A percentile compares a stretch with the other conserved stretches of the same genome.
These are phyloP conservation scores for Sugiyamaella sp. DNA, from an alignment of 1,139 yeast species.

Conservation along the genomic window DNA sequence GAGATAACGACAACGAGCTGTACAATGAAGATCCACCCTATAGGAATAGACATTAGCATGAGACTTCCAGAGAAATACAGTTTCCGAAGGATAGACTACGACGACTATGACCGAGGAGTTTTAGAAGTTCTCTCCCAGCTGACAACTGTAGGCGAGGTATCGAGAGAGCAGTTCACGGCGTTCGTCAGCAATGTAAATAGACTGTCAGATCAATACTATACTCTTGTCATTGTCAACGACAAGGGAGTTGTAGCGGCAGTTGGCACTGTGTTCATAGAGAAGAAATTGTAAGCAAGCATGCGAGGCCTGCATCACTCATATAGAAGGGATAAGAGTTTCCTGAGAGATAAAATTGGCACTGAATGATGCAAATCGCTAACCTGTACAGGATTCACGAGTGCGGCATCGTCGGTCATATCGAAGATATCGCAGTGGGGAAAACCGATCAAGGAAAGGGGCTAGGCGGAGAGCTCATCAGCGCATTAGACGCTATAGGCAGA, in stretches of 20 bases:
- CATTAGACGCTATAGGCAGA: slow-evolving; percentile 57
- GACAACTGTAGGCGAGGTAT: slow-evolving; percentile 59
- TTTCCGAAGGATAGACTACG: slow-evolving; percentile 48
- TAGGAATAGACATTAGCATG: slow-evolving; percentile 17
- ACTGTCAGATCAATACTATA: slow-evolving; percentile 42
- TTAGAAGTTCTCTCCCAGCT: slow-evolving; percentile 52
- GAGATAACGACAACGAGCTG: too few species aligned
- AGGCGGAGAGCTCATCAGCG: slow-evolving; percentile 59
- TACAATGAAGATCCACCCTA: slow-evolving; percentile 15
- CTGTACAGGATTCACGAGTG: slow-evolving; percentile 56
- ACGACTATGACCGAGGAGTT: slow-evolving; percentile 51
- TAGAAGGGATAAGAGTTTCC: too few species aligned
- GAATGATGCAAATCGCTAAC: slow-evolving; percentile 10
- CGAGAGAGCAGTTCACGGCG: slow-evolving; percentile 42
- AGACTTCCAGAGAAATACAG: slow-evolving; percentile 53
- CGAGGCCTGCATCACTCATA: too few species aligned
- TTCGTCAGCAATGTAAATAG: slow-evolving; percentile 14
- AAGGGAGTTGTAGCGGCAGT: slow-evolving; percentile 42
- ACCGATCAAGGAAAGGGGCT: slow-evolving; percentile 78
- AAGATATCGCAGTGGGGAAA: slow-evolving; percentile 78
- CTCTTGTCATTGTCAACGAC: slow-evolving; percentile 50
- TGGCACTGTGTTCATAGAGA: slow-evolving; percentile 52
- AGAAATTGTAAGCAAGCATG: slow-evolving; percentile 40
- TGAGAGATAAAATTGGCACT: too few species aligned
- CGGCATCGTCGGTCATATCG: slow-evolving; percentile 91